A percentile compares a stretch with the other conserved stretches of the same genome.
phyloP scores from a whole-genome alignment of 345 rosid genomes.

The Eucalyptus sp. region DNA sequence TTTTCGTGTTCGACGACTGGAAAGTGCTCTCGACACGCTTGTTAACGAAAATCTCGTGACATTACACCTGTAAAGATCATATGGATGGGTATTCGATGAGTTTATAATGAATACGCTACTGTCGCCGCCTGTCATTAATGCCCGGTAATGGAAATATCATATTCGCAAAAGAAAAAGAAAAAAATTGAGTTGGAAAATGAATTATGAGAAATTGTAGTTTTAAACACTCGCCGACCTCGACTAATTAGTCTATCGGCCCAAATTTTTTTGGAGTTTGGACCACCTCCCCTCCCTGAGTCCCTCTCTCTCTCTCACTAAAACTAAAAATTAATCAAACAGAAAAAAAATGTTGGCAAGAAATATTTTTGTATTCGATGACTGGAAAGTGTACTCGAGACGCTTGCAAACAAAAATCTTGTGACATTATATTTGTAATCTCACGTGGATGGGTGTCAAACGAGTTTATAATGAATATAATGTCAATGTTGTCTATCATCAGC shows the following conservation, averaged over 20 bases:
- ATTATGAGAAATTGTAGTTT: not conserved
- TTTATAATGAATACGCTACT: not conserved
- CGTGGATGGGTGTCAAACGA: fast-evolving
- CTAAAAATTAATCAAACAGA: not conserved
- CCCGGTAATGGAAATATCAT: not conserved
- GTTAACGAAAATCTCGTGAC: not conserved
- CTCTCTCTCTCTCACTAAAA: not conserved
- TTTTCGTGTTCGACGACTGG: not conserved
- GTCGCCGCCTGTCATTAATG: fast-evolving
- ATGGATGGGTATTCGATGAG: fast-evolving
- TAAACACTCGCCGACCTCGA: fast-evolving
- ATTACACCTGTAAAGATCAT: not conserved
- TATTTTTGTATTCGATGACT: not conserved
- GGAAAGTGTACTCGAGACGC: not conserved
- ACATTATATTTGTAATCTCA: not conserved
- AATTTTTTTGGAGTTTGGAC: too few relatives aligned
- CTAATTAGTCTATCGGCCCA: not conserved
- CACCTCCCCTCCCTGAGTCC: too few relatives aligned
- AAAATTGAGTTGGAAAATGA: not conserved
- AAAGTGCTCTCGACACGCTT: not conserved
- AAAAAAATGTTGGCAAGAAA: not conserved
- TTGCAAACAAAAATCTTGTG: not conserved
- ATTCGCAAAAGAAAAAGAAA: not conserved
- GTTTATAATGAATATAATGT: not conserved
- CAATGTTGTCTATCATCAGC: fast-evolving